Evolutionary conservation across 805 yeast species (phyloP), one percentile per base, ranked within the genome.

Genomic region (Kuraishia borneana): DNA sequence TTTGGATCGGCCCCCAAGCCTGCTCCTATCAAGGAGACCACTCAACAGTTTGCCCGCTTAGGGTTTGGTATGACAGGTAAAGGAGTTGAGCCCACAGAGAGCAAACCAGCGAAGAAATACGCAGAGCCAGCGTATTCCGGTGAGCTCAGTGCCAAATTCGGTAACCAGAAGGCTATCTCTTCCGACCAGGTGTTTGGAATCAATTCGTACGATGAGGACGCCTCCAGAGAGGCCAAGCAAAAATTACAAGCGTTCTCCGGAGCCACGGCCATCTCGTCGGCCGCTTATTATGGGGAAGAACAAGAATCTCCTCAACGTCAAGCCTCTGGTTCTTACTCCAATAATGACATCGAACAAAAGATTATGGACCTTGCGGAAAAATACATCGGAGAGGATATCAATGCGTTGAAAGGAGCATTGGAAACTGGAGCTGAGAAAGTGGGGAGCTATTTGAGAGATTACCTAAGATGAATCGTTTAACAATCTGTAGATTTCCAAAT

Each of bases 171-270:
- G 68, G 95, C 88, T 32, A 92, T 92, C 42, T 92, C 97, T 0
- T 88, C 96, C 2, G 97, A 92, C 58, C 94, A 88, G 61, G 75
- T 73, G 49, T 92, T 92, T 56, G 96, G 96, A 14, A 77, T 95
- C 50, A 89, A 88, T 29, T 62, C 76, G 18, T 84, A 72, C 50
- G 96, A 85, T 48, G 81, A 82, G 43, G 66, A 65, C 2, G 83
- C 83, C 26, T 80, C 80, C 36, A 68, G 68, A 31, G 96, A 87
- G 56, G 96, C 96, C 2, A 69, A 70, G 42, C 51, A 71, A n/a
- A 88, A 92, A 48, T 64, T 92, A 36, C 85, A 79, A 54, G 62
- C 79, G 3, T 92, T 83, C 58, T 73, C 72, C 39, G 92, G 89
- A 36, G 94, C 97, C 2, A 79, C 83, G 31, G 73, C 95, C 5